A percentile compares a stretch with the other conserved stretches of the same genome.
Evolutionary conservation across 2,329 filamentous ascomycete genomes (phyloP).

Genomic region (Fusarium vanettenii): DNA sequence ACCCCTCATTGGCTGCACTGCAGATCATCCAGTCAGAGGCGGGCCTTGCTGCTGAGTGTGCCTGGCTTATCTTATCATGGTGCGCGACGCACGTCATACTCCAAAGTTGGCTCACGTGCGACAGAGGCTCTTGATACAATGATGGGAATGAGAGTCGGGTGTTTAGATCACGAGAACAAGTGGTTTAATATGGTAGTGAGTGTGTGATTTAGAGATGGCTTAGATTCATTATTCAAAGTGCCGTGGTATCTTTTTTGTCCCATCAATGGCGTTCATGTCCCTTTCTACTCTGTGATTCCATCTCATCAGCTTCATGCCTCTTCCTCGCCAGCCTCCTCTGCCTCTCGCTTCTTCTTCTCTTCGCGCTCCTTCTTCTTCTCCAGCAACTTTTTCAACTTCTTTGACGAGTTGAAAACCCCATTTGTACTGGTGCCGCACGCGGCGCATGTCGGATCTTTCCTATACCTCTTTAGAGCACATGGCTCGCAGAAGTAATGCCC

Average conservation of each 20-base stretch:
- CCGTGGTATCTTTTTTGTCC: constrained; percentile 21
- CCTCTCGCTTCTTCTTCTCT: constrained; percentile 66
- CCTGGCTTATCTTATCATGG: constrained; percentile 29
- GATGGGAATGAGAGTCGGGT: constrained; percentile 6
- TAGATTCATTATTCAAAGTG: neutral
- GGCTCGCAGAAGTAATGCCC: constrained; percentile 96
- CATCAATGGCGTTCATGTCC: constrained; percentile 42
- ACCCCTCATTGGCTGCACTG: constrained; percentile 36
- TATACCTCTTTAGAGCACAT: constrained; percentile 88
- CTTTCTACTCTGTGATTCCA: neutral
- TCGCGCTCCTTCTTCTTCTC: constrained; percentile 76
- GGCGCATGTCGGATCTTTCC: constrained; percentile 87
- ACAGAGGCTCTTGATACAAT: neutral
- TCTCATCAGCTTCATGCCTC: constrained; percentile 48
- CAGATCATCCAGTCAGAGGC: constrained; percentile 10
- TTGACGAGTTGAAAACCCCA: constrained; percentile 90
- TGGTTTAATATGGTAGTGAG: neutral
- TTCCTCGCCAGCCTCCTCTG: constrained; percentile 63
- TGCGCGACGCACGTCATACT: constrained; percentile 31
- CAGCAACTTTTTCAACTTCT: constrained; percentile 82
- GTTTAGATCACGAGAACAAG: constrained; percentile 20
- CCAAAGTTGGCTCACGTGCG: constrained; percentile 22
- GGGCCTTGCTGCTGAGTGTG: neutral
- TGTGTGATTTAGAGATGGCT: neutral
- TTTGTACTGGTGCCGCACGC: constrained; percentile 87